Percentiles rank a stretch among this genome's conserved stretches.
Conservation (phyloP, 1,139 yeast species). For the Torulaspora globosa region DNA sequence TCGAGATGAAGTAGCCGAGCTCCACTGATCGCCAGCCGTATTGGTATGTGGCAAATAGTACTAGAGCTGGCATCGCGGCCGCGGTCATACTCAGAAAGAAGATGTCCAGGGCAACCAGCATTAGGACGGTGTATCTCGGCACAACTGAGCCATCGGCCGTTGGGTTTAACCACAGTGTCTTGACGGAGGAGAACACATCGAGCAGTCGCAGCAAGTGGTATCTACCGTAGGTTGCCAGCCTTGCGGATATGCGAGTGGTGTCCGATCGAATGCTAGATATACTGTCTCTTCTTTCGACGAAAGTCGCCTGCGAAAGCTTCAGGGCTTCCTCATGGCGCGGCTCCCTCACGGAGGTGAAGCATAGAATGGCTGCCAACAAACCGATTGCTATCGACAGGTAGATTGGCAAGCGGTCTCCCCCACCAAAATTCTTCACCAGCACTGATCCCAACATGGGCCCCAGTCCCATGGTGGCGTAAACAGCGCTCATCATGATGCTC, state of each 20-base stretch:
- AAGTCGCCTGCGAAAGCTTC: constrained; percentile 12
- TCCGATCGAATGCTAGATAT: constrained; percentile 9
- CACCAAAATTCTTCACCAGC: constrained; percentile 21
- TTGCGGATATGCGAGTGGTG: background rate
- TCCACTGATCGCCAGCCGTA: constrained; percentile 59
- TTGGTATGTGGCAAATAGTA: constrained; percentile 55
- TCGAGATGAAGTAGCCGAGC: constrained; percentile 57
- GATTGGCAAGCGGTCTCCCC: constrained; percentile 14
- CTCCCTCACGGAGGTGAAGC: constrained; percentile 15
- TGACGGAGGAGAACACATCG: constrained; percentile 46
- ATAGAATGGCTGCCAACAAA: constrained; percentile 8
- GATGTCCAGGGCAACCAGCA: constrained; percentile 49
- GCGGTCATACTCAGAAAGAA: constrained; percentile 37
- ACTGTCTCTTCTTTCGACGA: constrained; percentile 10
- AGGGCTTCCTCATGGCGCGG: constrained; percentile 21
- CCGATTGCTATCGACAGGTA: constrained; percentile 11
- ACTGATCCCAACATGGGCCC: constrained; percentile 56
- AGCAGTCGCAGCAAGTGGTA: constrained; percentile 9
- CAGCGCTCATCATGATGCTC: constrained; percentile 49
- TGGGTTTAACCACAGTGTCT: constrained; percentile 43
- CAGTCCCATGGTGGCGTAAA: constrained; percentile 50
- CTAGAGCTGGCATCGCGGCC: constrained; percentile 44
- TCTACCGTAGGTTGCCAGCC: constrained; percentile 2
- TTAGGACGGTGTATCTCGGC: constrained; percentile 46
- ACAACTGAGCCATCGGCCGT: constrained; percentile 34